Conservation (phyloP, 192 early-diverging fungal species). For the Pilaira anomala region DNA sequence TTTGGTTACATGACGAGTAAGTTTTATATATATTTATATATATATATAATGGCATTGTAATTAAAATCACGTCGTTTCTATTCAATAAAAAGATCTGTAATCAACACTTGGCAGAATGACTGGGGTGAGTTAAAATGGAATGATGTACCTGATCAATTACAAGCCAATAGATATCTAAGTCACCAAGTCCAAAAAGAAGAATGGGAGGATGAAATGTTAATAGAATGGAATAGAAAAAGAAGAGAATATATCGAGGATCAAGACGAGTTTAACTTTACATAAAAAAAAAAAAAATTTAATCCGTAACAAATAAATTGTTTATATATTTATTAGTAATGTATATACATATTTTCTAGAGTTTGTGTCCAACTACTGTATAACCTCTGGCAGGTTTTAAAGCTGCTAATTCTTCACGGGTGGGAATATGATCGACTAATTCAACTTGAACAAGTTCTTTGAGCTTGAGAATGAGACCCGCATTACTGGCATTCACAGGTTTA, state of each 20-base stretch:
- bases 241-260: slow-evolving; percentile 3
- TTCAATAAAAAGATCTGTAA: slow-evolving; percentile 25
- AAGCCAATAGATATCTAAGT: slow-evolving; percentile 23
- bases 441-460: slow-evolving; percentile 51
- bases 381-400: slow-evolving; percentile 31
- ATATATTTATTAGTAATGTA: no score
- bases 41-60: not conserved
- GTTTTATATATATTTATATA: not conserved
- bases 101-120: slow-evolving; percentile 37
- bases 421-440: slow-evolving; percentile 37
- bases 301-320: not conserved
- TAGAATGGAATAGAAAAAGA: slow-evolving; percentile 25
- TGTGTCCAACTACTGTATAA: slow-evolving; percentile 30
- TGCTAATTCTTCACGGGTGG: slow-evolving; percentile 30
- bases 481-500: slow-evolving; percentile 42
- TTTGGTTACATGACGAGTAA: slow-evolving; percentile 49
- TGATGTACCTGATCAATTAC: slow-evolving; percentile 29
- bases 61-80: not conserved
- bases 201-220: slow-evolving; percentile 41
- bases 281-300: not conserved
- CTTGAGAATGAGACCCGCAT: slow-evolving; percentile 50
- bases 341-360: slow-evolving; percentile 6
- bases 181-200: slow-evolving; percentile 26
- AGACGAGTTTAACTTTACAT: not conserved
- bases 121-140: slow-evolving; percentile 18